Conservation (phyloP, 192 early-diverging fungal species). For the Allomyces macrogynus region DNA sequence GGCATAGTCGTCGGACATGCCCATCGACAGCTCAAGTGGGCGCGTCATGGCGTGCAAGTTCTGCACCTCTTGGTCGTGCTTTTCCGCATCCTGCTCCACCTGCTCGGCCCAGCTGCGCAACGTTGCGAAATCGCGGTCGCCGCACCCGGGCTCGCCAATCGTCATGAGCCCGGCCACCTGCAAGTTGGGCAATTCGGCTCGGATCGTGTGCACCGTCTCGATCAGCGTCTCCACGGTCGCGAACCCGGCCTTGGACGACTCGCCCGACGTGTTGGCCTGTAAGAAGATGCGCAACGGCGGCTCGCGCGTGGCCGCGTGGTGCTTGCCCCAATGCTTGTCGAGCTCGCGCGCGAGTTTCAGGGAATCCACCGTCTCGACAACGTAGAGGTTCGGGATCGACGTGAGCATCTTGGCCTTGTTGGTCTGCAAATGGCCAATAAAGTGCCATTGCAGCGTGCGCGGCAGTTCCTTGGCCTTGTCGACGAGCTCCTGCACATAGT, state of each 20-base stretch:
- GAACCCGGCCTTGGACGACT: constrained; percentile 34
- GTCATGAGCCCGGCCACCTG: not conserved
- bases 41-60: constrained; percentile 9
- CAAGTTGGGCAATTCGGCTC: not conserved
- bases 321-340: constrained; percentile 42
- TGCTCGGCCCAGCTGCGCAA: not conserved
- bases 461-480: constrained; percentile 70
- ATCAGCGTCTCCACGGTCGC: not conserved
- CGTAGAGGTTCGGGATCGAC: constrained; percentile 70
- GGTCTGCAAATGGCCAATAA: constrained; percentile 85
- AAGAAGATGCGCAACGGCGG: constrained; percentile 59
- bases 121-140: not conserved
- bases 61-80: constrained; percentile 12
- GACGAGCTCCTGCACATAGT: constrained; percentile 85
- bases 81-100: not conserved
- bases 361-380: constrained; percentile 79
- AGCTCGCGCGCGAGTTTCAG: constrained; percentile 60
- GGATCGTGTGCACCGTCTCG: not conserved
- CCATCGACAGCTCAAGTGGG: constrained; percentile 74
- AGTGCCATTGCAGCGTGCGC: constrained; percentile 87
- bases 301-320: constrained; percentile 13
- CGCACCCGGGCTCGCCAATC: constrained; percentile 1
- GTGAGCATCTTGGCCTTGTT: constrained; percentile 82
- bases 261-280: constrained; percentile 87
- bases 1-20: constrained; percentile 91